These are phyloP conservation scores for Fusarium secorum DNA, from an alignment of 2,329 filamentous ascomycete species.

Conservation along the genomic window DNA sequence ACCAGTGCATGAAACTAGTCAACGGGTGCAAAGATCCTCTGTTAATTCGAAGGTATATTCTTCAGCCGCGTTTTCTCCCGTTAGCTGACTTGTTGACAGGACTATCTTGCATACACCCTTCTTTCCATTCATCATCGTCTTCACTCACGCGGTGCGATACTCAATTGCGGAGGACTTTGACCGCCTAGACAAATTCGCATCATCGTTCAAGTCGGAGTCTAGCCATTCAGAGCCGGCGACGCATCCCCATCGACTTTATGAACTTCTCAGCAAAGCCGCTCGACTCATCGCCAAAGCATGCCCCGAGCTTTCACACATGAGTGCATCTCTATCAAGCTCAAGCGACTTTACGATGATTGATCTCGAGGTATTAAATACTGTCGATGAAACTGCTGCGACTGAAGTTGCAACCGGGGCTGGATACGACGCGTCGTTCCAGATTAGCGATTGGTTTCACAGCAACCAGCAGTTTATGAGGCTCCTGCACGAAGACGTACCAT, in stretches of 20 bases:
- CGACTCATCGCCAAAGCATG: constrained; percentile 37
- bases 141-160: constrained; percentile 43
- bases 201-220: constrained; percentile 40
- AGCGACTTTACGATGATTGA: not conserved
- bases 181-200: constrained; percentile 44
- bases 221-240: constrained; percentile 30
- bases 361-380: not conserved
- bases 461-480: constrained; percentile 31
- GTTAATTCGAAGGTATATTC: constrained; percentile 45
- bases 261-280: constrained; percentile 46
- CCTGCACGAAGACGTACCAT: constrained; percentile 20
- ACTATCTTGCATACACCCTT: constrained; percentile 48
- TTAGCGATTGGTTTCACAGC: constrained; percentile 23
- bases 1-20: constrained; percentile 43
- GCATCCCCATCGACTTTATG: constrained; percentile 47
- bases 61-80: not conserved
- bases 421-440: not conserved
- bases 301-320: not conserved
- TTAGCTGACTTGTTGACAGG: constrained; percentile 36
- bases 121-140: constrained; percentile 49
- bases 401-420: not conserved
- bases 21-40: constrained; percentile 38
- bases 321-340: not conserved
- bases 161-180: constrained; percentile 5
- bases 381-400: not conserved